Conservation (phyloP, 768 basidiomycete genomes). For the Russula sp. region DNA sequence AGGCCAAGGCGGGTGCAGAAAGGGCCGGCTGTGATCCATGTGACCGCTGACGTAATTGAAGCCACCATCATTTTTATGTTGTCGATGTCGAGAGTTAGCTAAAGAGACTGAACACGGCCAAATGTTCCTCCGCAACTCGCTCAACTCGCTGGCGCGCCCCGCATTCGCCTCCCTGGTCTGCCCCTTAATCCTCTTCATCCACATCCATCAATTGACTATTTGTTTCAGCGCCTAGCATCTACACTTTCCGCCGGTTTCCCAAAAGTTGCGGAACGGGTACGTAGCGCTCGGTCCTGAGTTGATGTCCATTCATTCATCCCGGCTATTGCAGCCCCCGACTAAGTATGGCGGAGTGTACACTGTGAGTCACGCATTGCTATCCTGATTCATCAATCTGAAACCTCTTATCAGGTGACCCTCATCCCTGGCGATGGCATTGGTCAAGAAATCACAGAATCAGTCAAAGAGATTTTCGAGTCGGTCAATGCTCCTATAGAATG, state of each 20-base stretch:
- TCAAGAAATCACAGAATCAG: constrained; percentile 93
- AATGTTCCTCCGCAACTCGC: constrained; percentile 52
- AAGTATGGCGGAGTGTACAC: constrained; percentile 95
- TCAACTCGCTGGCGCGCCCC: constrained; percentile 53
- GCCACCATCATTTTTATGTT: no score
- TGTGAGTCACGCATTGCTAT: constrained; percentile 44
- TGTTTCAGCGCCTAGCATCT: constrained; percentile 61
- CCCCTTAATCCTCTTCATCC: constrained; percentile 22
- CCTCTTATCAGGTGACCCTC: constrained; percentile 72
- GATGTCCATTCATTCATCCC: constrained; percentile 21
- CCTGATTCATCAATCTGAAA: constrained; percentile 31
- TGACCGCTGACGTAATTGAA: no score
- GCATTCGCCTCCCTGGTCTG: constrained; percentile 52
- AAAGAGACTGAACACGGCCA: not conserved
- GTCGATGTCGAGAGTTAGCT: no score
- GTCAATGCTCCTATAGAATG: constrained; percentile 98
- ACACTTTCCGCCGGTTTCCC: constrained; percentile 79
- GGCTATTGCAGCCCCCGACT: constrained; percentile 58
- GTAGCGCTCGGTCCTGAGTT: constrained; percentile 33
- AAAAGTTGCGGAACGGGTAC: constrained; percentile 65
- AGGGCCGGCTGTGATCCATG: no score
- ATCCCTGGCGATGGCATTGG: constrained; percentile 99
- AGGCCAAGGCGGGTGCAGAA: no score
- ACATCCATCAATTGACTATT: constrained; percentile 23
- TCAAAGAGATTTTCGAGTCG: constrained; percentile 98